Evolutionary conservation across 2,329 filamentous ascomycete species (phyloP), one percentile per base, ranked within the genome.

Genomic region (Neofusicoccum kwambonambiense): DNA sequence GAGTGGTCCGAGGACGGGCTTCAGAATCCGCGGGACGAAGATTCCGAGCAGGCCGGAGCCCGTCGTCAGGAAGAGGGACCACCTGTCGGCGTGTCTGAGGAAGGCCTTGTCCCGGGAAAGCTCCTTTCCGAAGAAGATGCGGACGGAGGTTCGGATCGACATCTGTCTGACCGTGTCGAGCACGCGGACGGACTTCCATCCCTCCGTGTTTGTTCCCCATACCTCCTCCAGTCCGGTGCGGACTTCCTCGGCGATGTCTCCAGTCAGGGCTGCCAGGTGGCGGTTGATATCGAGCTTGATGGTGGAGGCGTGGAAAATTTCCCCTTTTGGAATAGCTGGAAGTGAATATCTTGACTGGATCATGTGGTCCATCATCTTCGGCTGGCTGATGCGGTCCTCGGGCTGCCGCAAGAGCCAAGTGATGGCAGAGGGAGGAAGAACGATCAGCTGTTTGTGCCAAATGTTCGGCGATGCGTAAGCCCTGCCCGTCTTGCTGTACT

Each of bases 391-490:
- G 37, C 49, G 50, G 9, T 56, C 39, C 12, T 57, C 62, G 3
- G 61, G 35, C 45, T 64, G 65, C 15, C 39, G 37, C 31, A 66
- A 19, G 13, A 64, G 45, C 61, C 61, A 66, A n/a, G 51, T 41
- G 39, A 61, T 60, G 13, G 45, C 17, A 13, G 39, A 37, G 1
- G 19, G 65, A 7, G 65, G 61, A 15, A 64, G 37, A 2, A 62
- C 37, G 22, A 54, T 45, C 11, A 50, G 22, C 13, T 63, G 22
- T n/a, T 41, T 12, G 9, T 22, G 15, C 3, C 52, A 42, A 8
- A 64, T 11, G 45, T 60, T 39, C 4, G 54, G 65, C 4, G 47
- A 61, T 8, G 57, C 19, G 27, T 64, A 66, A 7, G 61, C 22
- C 31, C 41, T 60, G 13, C 47, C 60, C 4, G 34, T 3, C 19